A percentile compares a stretch with the other conserved stretches of the same genome.
These are phyloP conservation scores for Celoporthe dispersa DNA, from an alignment of 2,329 filamentous ascomycete species.

Conservation along the genomic window DNA sequence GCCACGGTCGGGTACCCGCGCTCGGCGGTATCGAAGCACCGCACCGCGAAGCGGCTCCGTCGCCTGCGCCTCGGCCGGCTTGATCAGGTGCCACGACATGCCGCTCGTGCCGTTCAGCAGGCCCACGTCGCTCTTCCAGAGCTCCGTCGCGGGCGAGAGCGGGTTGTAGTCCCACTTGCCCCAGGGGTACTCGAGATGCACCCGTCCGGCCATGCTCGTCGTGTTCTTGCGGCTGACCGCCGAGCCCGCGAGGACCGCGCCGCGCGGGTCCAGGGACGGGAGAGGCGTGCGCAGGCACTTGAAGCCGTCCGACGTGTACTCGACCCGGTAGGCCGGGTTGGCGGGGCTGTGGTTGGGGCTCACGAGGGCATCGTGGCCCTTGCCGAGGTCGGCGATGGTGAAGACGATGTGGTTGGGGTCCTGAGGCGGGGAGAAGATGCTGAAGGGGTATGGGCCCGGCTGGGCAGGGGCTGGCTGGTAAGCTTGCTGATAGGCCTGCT, in stretches of 20 bases:
- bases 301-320: slow-evolving; percentile 12
- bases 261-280: not conserved
- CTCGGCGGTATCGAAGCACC: slow-evolving; percentile 10
- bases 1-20: slow-evolving; percentile 10
- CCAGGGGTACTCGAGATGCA: slow-evolving; percentile 14
- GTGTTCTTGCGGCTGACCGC: slow-evolving; percentile 7
- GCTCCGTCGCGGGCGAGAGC: slow-evolving; percentile 9
- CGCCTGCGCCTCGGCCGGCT: slow-evolving; percentile 5
- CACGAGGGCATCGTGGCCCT: slow-evolving; percentile 15
- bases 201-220: not conserved
- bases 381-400: slow-evolving; percentile 11
- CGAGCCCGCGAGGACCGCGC: not conserved
- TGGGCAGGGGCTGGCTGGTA: not conserved
- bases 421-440: slow-evolving; percentile 1
- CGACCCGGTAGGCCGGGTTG: slow-evolving; percentile 9
- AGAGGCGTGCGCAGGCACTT: slow-evolving; percentile 5
- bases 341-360: slow-evolving; percentile 2
- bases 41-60: slow-evolving; percentile 13
- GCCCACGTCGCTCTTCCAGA: slow-evolving; percentile 11
- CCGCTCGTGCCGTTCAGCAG: not conserved
- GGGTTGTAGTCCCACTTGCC: slow-evolving; percentile 16
- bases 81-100: slow-evolving; percentile 10
- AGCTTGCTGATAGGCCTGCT: not conserved
- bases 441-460: slow-evolving; percentile 5
- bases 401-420: slow-evolving; percentile 8